Percentiles rank a stretch among this genome's conserved stretches.
These are phyloP conservation scores for Trametes cingulata DNA, from an alignment of 768 basidiomycete species.

Conservation along the genomic window DNA sequence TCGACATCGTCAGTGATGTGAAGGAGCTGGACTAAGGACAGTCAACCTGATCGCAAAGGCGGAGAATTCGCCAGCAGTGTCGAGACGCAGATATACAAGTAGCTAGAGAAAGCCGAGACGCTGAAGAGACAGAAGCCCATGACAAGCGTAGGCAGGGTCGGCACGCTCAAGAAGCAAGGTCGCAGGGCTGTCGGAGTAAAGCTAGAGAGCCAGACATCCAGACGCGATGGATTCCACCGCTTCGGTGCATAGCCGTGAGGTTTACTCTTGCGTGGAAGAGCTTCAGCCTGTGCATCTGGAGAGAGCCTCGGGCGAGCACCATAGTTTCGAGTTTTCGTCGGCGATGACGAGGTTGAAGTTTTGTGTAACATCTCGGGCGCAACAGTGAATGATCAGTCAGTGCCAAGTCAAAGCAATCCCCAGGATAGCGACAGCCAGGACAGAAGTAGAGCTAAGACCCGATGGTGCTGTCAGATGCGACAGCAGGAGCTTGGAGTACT, in stretches of 20 bases:
- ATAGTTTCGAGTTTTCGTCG: too few relatives aligned
- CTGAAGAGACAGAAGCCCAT: constrained; percentile 18
- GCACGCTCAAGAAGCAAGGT: neutral
- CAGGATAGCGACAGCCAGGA: too few relatives aligned
- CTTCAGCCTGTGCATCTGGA: too few relatives aligned
- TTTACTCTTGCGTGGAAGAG: neutral
- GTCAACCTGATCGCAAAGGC: neutral
- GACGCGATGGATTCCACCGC: neutral
- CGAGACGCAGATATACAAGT: neutral
- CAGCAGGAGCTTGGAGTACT: too few relatives aligned
- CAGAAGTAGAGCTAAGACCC: too few relatives aligned
- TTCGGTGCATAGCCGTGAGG: neutral
- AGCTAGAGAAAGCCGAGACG: constrained; percentile 7
- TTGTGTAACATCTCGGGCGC: too few relatives aligned
- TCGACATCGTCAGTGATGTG: neutral
- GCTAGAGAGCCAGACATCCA: constrained; percentile 11
- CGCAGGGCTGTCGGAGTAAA: neutral
- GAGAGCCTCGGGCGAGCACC: too few relatives aligned
- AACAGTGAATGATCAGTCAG: too few relatives aligned
- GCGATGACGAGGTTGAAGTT: too few relatives aligned
- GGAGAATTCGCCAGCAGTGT: neutral
- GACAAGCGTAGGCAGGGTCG: neutral
- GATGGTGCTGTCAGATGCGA: too few relatives aligned
- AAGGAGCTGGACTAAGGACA: neutral
- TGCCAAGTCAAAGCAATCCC: too few relatives aligned